Conservation (phyloP, 768 basidiomycete species). For the Mycena olivaceomarginata region DNA sequence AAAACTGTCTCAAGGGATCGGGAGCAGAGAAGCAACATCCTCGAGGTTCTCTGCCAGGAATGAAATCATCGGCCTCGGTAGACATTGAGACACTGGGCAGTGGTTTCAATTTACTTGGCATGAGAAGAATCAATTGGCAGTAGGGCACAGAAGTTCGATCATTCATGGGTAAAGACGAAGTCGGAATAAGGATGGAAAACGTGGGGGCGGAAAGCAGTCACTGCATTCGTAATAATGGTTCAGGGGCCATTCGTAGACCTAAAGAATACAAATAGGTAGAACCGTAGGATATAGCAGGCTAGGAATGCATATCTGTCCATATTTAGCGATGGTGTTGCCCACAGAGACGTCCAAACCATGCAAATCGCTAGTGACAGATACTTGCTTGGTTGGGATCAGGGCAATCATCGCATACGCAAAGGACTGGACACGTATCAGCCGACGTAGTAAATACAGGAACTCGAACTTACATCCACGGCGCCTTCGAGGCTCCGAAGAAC, state of each 20-base stretch:
- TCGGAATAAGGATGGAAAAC: no score
- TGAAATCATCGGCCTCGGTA: no score
- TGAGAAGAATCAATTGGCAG: no score
- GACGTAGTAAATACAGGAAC: neutral
- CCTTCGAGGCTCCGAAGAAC: conserved; percentile 17
- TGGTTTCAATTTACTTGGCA: no score
- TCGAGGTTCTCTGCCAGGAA: no score
- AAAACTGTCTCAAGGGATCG: no score
- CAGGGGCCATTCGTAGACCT: neutral
- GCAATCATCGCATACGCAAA: neutral
- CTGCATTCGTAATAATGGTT: no score
- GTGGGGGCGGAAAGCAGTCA: no score
- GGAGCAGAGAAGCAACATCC: no score
- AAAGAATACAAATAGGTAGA: neutral
- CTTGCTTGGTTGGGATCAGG: neutral
- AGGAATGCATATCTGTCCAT: neutral
- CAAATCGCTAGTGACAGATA: neutral
- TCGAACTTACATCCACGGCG: neutral
- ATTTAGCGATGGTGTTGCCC: neutral
- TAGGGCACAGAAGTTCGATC: no score
- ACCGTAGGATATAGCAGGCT: neutral
- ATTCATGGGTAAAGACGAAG: no score
- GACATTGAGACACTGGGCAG: no score
- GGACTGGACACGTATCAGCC: neutral
- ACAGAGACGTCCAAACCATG: neutral